phyloP scores from a whole-genome alignment of 179 eudicot genomes.

The Nepenthes alata region DNA sequence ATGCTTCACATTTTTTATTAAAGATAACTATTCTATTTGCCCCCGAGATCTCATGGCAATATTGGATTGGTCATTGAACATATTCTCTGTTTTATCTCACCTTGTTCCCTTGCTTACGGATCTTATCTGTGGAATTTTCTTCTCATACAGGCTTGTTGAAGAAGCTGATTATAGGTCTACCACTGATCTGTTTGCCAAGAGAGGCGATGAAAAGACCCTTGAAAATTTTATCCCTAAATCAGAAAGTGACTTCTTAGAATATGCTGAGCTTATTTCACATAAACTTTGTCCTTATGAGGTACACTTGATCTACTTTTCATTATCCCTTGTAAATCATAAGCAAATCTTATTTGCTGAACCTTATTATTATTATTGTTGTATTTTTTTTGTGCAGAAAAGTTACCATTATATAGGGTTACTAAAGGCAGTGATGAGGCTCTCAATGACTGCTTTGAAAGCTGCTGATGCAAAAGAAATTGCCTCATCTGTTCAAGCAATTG shows the following conservation, averaged over 20 bases:
- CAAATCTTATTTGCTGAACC: not conserved
- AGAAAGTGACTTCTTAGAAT: slow-evolving; percentile 84
- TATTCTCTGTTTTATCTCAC: not conserved
- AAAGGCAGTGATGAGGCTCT: slow-evolving; percentile 76
- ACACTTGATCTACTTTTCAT: slow-evolving; percentile 4
- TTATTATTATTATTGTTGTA: not conserved
- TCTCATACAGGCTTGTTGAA: slow-evolving; percentile 62
- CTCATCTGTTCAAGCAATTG: slow-evolving; percentile 77
- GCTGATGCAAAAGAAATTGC: slow-evolving; percentile 93
- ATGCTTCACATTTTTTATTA: no score
- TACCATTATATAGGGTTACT: slow-evolving; percentile 74
- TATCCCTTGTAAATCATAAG: not conserved
- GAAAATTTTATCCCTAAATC: slow-evolving; percentile 85
- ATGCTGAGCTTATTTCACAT: slow-evolving; percentile 80
- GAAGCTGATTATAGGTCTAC: slow-evolving; percentile 83
- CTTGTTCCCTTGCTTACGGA: not conserved
- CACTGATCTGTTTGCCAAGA: slow-evolving; percentile 60
- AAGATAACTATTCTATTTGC: no score
- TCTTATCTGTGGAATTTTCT: not conserved
- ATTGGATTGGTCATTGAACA: no score
- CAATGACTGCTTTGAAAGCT: slow-evolving; percentile 67
- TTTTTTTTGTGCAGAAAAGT: slow-evolving; percentile 56
- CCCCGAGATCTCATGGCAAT: no score
- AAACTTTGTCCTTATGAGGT: slow-evolving; percentile 89
- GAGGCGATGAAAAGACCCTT: slow-evolving; percentile 57